Evolutionary conservation across 2,329 filamentous ascomycete genomes (phyloP), one percentile per base, ranked within the genome.

Genomic region (Nemania sp.): DNA sequence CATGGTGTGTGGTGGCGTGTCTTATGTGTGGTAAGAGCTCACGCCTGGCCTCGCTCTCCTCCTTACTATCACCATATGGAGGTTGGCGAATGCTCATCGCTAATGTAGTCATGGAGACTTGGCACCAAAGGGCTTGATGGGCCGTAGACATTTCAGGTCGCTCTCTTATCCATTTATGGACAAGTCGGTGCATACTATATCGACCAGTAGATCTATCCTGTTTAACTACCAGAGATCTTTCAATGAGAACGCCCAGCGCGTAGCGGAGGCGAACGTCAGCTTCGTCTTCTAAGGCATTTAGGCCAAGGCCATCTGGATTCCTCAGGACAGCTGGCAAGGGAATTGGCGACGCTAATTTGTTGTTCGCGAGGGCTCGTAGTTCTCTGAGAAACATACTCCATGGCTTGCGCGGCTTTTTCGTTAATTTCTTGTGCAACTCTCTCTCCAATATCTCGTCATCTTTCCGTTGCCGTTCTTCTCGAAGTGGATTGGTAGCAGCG

Each of bases 151-250:
- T 11, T 3, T 44, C 19, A 3, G 28, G 41, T 14, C 41, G 11
- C 14, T 33, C 41, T 15, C 41, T n/a, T 22, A 44, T 7, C 41
- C 41, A 44, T 23, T 44, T 44, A 28, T 44, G 41, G 28, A 44
- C 41, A 11, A 44, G 11, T 3, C 17, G 41, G 28, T 44, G 41
- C 41, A 44, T 44, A 24, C 14, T 6, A 31, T 9, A 23, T 3
- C 26, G 41, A 6, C 11, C 26, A 11, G 6, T 11, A 11, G 6
- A 22, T n/a, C 26, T 20, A 2, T 44, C 41, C n/a, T 15, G 41
- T 22, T 44, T 11, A 6, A 44, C 2, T 12, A 44, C 28, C 5
- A 44, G 28, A 3, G 41, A 44, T 5, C 41, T 9, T 24, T 3
- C 5, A 4, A 33, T 19, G 26, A 44, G 26, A 6, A 44, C 41